A percentile compares a stretch with the other conserved stretches of the same genome.
These are phyloP conservation scores for Allium fistulosum DNA, from an alignment of 106 monocot genomes.

Conservation along the genomic window DNA sequence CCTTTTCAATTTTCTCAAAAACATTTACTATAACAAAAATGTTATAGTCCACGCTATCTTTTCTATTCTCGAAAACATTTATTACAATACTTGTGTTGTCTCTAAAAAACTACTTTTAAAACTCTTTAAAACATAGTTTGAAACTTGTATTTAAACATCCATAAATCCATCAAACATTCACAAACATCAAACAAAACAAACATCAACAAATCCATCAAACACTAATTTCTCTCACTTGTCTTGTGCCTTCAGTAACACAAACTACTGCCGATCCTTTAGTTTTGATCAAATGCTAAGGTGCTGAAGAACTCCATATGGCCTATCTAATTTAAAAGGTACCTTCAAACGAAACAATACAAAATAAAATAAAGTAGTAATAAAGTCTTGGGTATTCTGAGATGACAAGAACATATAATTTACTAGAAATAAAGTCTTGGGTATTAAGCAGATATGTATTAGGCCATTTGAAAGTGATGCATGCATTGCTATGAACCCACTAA, in stretches of 20 bases:
- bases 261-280: conserved; percentile 73
- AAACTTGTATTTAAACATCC: too few species aligned
- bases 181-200: too few species aligned
- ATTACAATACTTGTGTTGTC: too few species aligned
- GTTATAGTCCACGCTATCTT: too few species aligned
- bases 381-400: neutral
- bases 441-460: conserved; percentile 82
- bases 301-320: conserved; percentile 56
- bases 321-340: conserved; percentile 72
- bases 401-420: neutral
- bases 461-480: conserved; percentile 90
- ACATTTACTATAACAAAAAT: too few species aligned
- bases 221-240: conserved; percentile 65
- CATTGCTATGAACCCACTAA: conserved; percentile 94
- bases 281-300: conserved; percentile 62
- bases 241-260: conserved; percentile 81
- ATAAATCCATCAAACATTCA: too few species aligned
- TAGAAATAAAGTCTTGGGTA: conserved; percentile 73
- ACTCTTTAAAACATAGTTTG: too few species aligned
- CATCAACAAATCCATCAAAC: too few species aligned
- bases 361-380: neutral
- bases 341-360: conserved; percentile 20
- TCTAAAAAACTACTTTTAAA: too few species aligned
- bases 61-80: too few species aligned
- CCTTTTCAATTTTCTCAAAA: too few species aligned